These are phyloP conservation scores for Trichoderma cornu-damae DNA, from an alignment of 2,329 filamentous ascomycete genomes.

Conservation along the genomic window DNA sequence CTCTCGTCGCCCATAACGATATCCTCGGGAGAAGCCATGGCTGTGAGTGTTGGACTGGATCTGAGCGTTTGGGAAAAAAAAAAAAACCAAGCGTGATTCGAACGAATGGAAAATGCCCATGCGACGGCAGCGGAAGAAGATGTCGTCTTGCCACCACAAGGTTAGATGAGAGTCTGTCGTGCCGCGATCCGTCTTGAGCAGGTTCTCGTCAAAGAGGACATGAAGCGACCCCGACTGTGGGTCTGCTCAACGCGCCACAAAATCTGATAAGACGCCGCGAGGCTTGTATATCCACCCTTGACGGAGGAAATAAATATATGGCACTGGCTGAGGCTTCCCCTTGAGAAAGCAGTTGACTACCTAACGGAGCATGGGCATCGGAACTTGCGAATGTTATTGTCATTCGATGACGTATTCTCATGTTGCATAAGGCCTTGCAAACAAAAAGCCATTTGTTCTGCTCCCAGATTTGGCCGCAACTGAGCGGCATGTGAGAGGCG, in stretches of 20 bases:
- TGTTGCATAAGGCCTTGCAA: background rate
- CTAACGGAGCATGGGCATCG: too few species aligned
- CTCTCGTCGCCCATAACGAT: conserved; percentile 29
- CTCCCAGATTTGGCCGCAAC: background rate
- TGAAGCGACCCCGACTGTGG: background rate
- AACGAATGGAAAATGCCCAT: too few species aligned
- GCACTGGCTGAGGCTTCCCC: too few species aligned
- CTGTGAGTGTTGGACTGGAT: background rate
- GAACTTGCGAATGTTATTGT: too few species aligned
- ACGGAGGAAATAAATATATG: too few species aligned
- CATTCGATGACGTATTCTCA: too few species aligned
- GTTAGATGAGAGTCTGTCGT: background rate
- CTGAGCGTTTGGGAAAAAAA: too few species aligned
- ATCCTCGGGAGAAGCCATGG: conserved; percentile 33
- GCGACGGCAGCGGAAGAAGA: background rate
- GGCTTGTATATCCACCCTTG: background rate
- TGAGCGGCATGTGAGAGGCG: conserved; percentile 1
- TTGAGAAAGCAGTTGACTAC: too few species aligned
- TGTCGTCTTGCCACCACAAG: background rate
- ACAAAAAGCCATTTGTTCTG: background rate
- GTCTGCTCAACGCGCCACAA: conserved; percentile 6
- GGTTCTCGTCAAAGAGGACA: background rate
- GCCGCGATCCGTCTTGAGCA: background rate
- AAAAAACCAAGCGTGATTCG: too few species aligned
- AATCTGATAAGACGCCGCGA: conserved; percentile 1